Evolutionary conservation across 2,329 filamentous ascomycete species (phyloP).

Genomic region (Botrytis medusae): DNA sequence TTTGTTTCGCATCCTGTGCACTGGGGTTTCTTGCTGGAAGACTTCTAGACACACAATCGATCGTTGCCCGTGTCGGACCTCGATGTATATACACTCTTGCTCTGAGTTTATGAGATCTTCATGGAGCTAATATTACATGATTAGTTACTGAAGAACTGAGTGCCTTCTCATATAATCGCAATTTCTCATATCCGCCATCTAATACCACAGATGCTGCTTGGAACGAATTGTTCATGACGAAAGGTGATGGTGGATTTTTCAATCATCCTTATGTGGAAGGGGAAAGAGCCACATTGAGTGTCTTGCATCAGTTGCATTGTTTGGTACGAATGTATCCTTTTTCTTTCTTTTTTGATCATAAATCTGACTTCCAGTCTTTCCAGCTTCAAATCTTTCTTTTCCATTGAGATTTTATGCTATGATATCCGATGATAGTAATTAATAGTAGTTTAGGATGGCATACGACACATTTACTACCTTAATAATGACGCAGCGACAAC

Average conservation of each 20-base stretch:
- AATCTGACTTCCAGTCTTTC: background rate
- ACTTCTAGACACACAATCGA: background rate
- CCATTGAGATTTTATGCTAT: background rate
- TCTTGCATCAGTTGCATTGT: conserved; percentile 16
- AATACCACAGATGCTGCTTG: background rate
- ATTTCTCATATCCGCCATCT: conserved; percentile 14
- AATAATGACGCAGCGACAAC: background rate
- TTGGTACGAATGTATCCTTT: background rate
- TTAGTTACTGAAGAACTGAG: background rate
- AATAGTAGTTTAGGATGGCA: background rate
- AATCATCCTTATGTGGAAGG: background rate
- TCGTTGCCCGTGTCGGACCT: background rate
- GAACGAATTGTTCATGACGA: background rate
- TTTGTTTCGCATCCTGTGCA: background rate
- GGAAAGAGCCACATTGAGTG: conserved; percentile 5
- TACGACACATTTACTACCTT: conserved; percentile 6
- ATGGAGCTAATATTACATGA: background rate
- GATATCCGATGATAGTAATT: background rate
- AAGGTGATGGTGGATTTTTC: background rate
- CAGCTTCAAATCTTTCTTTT: background rate
- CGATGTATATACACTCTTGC: background rate
- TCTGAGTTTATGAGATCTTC: fast-evolving
- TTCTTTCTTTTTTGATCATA: background rate
- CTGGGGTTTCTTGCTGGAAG: background rate
- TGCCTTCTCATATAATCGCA: background rate